Percentiles rank a stretch among this genome's conserved stretches.
These are phyloP conservation scores for Closterium sp. DNA, from an alignment of 139 green algal genomes.

Conservation along the genomic window DNA sequence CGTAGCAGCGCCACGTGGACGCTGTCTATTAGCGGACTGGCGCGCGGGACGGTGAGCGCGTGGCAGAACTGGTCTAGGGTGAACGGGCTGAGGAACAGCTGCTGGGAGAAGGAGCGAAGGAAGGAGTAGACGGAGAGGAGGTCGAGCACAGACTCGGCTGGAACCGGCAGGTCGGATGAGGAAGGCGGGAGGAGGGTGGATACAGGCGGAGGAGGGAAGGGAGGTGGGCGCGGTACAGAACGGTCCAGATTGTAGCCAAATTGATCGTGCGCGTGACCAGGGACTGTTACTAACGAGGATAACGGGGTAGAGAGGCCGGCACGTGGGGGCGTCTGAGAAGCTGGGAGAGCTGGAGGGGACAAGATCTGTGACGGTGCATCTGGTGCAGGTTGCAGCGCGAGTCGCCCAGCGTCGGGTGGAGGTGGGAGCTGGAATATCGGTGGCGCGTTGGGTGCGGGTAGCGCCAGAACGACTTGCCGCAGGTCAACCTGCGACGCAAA, in stretches of 20 bases:
- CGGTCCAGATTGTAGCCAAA: background rate
- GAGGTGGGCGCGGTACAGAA: background rate
- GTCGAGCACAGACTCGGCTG: background rate
- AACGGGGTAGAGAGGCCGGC: background rate
- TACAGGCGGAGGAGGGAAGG: background rate
- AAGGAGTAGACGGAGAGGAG: conserved; percentile 34
- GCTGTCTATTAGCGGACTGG: conserved; percentile 31
- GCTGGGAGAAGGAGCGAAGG: conserved; percentile 39
- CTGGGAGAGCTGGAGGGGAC: background rate
- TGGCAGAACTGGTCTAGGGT: conserved; percentile 35
- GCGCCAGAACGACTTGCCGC: background rate
- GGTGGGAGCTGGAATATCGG: background rate
- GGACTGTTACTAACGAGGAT: background rate
- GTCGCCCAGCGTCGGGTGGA: background rate
- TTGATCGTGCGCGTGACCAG: background rate
- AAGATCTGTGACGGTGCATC: background rate
- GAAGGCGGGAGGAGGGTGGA: conserved; percentile 14
- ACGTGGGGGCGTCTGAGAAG: background rate
- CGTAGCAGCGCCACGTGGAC: conserved; percentile 27
- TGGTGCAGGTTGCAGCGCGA: background rate
- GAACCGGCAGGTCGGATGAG: conserved; percentile 16
- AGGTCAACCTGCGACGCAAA: background rate
- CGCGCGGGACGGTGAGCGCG: background rate
- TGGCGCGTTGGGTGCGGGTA: background rate
- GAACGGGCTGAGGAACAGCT: conserved; percentile 46